Percentiles rank a stretch among this genome's conserved stretches.
Conservation (phyloP, 1,284 basidiomycete species). For the Apiotrichum porosum region DNA sequence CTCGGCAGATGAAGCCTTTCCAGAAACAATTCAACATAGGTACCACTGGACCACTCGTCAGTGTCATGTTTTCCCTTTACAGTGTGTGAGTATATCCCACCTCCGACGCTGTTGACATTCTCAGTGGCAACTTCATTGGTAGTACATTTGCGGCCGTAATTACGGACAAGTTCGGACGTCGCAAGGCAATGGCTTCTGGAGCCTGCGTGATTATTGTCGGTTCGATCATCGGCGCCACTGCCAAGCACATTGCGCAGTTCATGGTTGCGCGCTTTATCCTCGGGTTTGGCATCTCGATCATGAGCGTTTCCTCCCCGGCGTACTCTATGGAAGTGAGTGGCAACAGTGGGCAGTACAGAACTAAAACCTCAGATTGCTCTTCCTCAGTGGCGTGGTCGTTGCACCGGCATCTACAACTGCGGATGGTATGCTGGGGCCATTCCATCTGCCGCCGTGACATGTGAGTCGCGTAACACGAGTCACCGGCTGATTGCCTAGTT, state of each 20-base stretch:
- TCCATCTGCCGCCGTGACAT: slow-evolving; percentile 8
- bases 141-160: slow-evolving; percentile 4
- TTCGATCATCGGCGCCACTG: slow-evolving; percentile 37
- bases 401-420: slow-evolving; percentile 49
- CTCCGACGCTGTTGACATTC: not conserved
- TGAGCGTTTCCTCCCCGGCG: slow-evolving; percentile 54
- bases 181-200: slow-evolving; percentile 56
- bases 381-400: slow-evolving; percentile 60
- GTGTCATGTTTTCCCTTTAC: not conserved
- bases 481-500: too few relatives aligned
- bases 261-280: slow-evolving; percentile 55
- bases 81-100: not conserved
- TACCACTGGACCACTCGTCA: not conserved
- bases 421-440: slow-evolving; percentile 37
- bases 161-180: slow-evolving; percentile 53
- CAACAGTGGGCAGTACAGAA: too few relatives aligned
- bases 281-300: slow-evolving; percentile 48
- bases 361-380: too few relatives aligned
- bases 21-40: too few relatives aligned
- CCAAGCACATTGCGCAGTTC: slow-evolving; percentile 35
- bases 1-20: too few relatives aligned
- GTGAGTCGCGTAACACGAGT: too few relatives aligned
- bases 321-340: slow-evolving; percentile 54
- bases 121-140: slow-evolving; percentile 1
- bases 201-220: slow-evolving; percentile 48